Evolutionary conservation across 2,329 filamentous ascomycete species (phyloP), one percentile per base, ranked within the genome.

Genomic region (Fusarium sublunatum): DNA sequence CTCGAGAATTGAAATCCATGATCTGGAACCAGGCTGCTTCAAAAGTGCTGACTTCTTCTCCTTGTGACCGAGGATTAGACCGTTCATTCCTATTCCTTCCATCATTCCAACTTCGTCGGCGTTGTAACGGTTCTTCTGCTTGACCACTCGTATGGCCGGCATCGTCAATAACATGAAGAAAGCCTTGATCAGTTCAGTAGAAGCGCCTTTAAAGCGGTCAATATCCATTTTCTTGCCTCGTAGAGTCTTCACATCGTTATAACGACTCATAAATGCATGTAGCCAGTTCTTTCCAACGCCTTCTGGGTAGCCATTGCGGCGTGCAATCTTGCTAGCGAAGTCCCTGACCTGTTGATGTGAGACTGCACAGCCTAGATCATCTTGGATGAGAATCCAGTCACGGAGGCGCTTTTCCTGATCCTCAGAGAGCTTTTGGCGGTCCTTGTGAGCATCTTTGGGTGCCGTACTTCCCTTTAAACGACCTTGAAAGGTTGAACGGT

Each of bases 1-100:
- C 26, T 53, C 26, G 26, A 53, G 28, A 45, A 53, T 53, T 46
- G 26, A 34, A 48, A 28, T 53, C 43, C 43, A 53, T 22, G 11
- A 35, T 7, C 43, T 13, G 19, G 29, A 42, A 13, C 51, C 51
- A 26, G 51, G 51, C 24, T 48, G 22, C 36, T 53, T 47, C 3
- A 47, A 8, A 12, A 48, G 38, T 9, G 25, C 43, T 4, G 35
- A 4, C 36, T 48, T 48, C 26, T 41, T 36, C 36, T 42, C 43
- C 6, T 7, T 38, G 43, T 31, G 47, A 24, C 51, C 38, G 22
- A 53, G 43, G 34, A 53, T 38, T 7, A 53, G 43, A 28, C 43
- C 51, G 31, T 53, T 53, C 15, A 29, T 9, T 9, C 51, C 51
- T 15, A 26, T 15, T 2, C 51, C 51, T 22, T 53, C 51, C 36